phyloP scores from a whole-genome alignment of 768 basidiomycete genomes.

The Mrakia frigida region DNA sequence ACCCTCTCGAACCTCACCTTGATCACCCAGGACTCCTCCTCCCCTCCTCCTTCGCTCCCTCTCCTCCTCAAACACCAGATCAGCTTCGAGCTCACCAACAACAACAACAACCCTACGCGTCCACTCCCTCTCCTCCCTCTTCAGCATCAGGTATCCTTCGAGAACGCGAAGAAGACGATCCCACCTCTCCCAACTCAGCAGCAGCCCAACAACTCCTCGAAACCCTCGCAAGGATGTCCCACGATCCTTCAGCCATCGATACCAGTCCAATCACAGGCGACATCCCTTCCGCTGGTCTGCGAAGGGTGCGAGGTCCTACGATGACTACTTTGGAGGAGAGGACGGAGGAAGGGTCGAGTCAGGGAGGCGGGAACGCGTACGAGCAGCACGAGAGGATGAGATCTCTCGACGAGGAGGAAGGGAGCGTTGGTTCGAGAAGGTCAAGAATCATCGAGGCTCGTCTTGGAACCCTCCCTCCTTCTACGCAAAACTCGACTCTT shows the following conservation, averaged over 20 bases:
- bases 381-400: constrained; percentile 9
- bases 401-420: not conserved
- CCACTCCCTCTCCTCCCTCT: constrained; percentile 1
- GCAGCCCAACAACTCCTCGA: constrained; percentile 11
- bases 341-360: constrained; percentile 4
- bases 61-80: constrained; percentile 10
- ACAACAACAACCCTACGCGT: not conserved
- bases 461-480: no score
- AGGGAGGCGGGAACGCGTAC: not conserved
- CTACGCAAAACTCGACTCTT: no score
- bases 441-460: not conserved
- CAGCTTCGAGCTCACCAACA: not conserved
- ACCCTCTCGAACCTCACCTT: not conserved
- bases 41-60: not conserved
- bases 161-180: not conserved
- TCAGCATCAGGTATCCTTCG: not conserved
- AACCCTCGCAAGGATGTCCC: constrained; percentile 8
- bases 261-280: constrained; percentile 6
- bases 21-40: not conserved
- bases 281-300: constrained; percentile 3
- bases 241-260: constrained; percentile 8
- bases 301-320: not conserved
- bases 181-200: not conserved
- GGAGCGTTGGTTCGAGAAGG: not conserved
- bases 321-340: constrained; percentile 8